Percentiles rank a stretch among this genome's conserved stretches.
Conservation (phyloP, 345 rosid genomes). For the Microcos paniculata region DNA sequence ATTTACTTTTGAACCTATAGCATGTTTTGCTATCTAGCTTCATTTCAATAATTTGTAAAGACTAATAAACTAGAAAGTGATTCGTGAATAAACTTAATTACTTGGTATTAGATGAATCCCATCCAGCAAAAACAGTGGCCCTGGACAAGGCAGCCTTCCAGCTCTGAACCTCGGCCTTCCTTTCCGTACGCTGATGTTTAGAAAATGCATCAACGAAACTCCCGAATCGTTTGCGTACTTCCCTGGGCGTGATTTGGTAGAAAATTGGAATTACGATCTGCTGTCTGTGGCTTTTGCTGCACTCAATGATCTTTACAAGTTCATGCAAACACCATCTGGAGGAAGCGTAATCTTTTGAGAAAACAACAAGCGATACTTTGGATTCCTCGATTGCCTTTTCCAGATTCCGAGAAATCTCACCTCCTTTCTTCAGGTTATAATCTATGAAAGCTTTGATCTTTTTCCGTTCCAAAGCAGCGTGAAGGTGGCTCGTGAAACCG, state of each 20-base stretch:
- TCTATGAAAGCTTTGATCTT: slow-evolving; percentile 22
- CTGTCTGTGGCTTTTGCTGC: slow-evolving; percentile 22
- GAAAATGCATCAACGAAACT: slow-evolving; percentile 25
- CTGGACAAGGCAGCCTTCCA: slow-evolving; percentile 26
- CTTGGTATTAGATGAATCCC: slow-evolving; percentile 5
- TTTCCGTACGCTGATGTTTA: slow-evolving; percentile 11
- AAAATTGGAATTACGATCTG: slow-evolving; percentile 35
- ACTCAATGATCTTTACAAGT: slow-evolving; percentile 27
- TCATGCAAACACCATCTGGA: slow-evolving; percentile 33
- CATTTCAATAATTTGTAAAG: background rate
- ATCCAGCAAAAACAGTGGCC: slow-evolving; percentile 20
- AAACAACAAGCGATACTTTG: slow-evolving; percentile 23
- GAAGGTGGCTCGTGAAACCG: slow-evolving; percentile 28
- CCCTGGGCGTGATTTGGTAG: slow-evolving; percentile 30
- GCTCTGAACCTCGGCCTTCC: background rate
- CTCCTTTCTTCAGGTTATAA: slow-evolving; percentile 18
- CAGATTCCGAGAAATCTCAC: slow-evolving; percentile 22
- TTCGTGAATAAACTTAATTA: background rate
- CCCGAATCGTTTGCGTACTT: slow-evolving; percentile 26
- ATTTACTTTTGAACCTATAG: too few species aligned
- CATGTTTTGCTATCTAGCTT: too few species aligned
- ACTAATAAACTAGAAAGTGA: background rate
- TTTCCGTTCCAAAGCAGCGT: slow-evolving; percentile 23
- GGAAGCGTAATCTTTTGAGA: slow-evolving; percentile 25
- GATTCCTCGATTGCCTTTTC: slow-evolving; percentile 20